phyloP scores from a whole-genome alignment of 2,329 filamentous ascomycete genomes.

The Cercospora sojina region DNA sequence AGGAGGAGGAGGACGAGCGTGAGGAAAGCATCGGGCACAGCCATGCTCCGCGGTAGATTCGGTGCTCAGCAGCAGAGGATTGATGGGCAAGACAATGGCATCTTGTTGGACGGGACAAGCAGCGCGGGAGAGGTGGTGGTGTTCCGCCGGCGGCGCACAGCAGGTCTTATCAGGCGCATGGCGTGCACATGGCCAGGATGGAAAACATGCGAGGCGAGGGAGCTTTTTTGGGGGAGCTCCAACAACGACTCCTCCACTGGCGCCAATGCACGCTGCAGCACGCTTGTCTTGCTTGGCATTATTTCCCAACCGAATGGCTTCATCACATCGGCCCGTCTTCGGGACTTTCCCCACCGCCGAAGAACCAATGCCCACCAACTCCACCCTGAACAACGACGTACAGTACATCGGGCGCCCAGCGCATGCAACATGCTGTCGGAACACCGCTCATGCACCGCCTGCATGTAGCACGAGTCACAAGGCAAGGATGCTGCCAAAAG shows the following conservation, averaged over 20 bases:
- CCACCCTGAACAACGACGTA: too few relatives aligned
- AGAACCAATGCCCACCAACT: neutral
- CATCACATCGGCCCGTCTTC: neutral
- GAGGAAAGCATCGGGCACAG: neutral
- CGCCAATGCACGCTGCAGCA: neutral
- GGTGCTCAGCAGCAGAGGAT: neutral
- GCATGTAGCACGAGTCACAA: neutral
- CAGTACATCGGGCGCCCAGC: too few relatives aligned
- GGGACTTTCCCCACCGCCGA: neutral
- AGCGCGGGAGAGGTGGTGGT: neutral
- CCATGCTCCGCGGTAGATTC: neutral
- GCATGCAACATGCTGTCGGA: neutral
- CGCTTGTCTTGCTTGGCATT: neutral
- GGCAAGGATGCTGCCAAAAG: neutral
- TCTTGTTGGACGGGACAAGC: neutral
- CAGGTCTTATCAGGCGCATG: neutral
- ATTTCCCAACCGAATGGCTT: neutral
- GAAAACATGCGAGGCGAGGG: neutral
- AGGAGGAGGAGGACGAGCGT: neutral
- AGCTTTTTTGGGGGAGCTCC: neutral
- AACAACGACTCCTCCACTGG: too few relatives aligned
- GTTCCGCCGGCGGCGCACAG: neutral
- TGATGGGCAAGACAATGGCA: neutral
- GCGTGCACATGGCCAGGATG: neutral
- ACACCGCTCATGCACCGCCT: neutral